phyloP scores from a whole-genome alignment of 805 yeast genomes.

The Cyberlindnera subsufficiens region DNA sequence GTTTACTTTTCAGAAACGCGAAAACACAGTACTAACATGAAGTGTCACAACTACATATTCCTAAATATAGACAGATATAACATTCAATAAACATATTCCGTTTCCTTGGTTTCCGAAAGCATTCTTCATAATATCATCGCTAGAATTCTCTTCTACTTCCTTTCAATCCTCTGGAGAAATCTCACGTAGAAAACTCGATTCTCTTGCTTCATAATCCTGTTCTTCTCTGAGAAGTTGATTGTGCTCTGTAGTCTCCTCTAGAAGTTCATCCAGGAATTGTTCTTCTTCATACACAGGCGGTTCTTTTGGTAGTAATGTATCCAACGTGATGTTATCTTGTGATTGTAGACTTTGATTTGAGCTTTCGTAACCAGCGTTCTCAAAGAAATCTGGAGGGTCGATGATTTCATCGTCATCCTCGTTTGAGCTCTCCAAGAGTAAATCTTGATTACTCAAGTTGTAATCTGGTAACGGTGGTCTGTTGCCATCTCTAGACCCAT shows the following conservation, averaged over 20 bases:
- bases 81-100: too few species aligned
- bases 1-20: too few species aligned
- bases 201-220: slow-evolving; percentile 9
- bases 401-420: slow-evolving; percentile 22
- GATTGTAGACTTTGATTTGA: slow-evolving; percentile 20
- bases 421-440: slow-evolving; percentile 57
- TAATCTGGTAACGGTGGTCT: slow-evolving; percentile 94
- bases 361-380: slow-evolving; percentile 24
- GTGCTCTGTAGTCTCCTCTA: slow-evolving; percentile 7
- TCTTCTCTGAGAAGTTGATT: slow-evolving; percentile 9
- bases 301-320: slow-evolving; percentile 27
- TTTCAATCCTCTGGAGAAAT: slow-evolving; percentile 2
- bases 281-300: slow-evolving; percentile 30
- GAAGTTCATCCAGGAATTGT: not conserved
- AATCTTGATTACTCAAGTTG: slow-evolving; percentile 71
- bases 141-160: not conserved
- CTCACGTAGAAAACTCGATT: slow-evolving; percentile 1
- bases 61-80: too few species aligned
- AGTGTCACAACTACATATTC: too few species aligned
- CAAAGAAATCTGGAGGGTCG: slow-evolving; percentile 23
- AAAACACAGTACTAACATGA: too few species aligned
- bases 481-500: slow-evolving; percentile 76
- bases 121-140: not conserved
- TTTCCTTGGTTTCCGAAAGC: too few species aligned
- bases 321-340: slow-evolving; percentile 28